A percentile compares a stretch with the other conserved stretches of the same genome.
These are phyloP conservation scores for Vitis hybrid DNA, from an alignment of 177 flowering plant species.

Conservation along the genomic window DNA sequence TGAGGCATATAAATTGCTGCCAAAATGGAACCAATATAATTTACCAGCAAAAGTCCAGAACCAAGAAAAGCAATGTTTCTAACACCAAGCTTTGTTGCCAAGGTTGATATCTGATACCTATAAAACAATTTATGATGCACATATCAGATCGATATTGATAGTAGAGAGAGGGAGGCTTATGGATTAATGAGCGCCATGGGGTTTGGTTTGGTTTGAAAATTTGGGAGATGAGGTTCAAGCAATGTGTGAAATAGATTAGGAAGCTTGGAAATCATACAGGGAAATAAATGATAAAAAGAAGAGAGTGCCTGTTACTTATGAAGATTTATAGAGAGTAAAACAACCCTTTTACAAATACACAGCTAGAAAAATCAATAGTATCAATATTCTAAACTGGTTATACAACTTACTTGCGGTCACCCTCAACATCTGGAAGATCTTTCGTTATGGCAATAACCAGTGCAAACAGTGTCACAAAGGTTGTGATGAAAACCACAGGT, in stretches of 20 bases:
- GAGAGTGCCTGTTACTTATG: too few relatives aligned
- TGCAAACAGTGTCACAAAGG: conserved; percentile 91
- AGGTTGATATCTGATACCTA: conserved; percentile 96
- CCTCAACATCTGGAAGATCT: conserved; percentile 98
- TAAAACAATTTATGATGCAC: background rate
- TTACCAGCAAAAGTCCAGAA: conserved; percentile 74
- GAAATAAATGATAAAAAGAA: too few relatives aligned
- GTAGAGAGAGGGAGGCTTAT: background rate
- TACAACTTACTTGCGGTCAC: conserved; percentile 94
- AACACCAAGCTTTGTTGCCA: conserved; percentile 97
- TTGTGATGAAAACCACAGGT: conserved; percentile 91
- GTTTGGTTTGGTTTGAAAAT: too few relatives aligned
- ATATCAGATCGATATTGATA: conserved; percentile 1
- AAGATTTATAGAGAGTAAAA: too few relatives aligned
- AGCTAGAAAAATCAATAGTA: conserved; percentile 3
- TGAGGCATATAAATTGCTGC: conserved; percentile 88
- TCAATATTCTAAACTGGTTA: conserved; percentile 5
- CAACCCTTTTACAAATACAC: background rate
- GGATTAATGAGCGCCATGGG: too few relatives aligned
- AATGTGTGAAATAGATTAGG: too few relatives aligned
- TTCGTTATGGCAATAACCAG: conserved; percentile 97
- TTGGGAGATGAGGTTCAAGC: too few relatives aligned
- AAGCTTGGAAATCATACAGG: too few relatives aligned
- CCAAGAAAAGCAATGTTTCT: conserved; percentile 93
- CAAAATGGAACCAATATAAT: conserved; percentile 72